phyloP scores from a whole-genome alignment of 192 early-diverging fungal genomes.

The Coemansia sp. region DNA sequence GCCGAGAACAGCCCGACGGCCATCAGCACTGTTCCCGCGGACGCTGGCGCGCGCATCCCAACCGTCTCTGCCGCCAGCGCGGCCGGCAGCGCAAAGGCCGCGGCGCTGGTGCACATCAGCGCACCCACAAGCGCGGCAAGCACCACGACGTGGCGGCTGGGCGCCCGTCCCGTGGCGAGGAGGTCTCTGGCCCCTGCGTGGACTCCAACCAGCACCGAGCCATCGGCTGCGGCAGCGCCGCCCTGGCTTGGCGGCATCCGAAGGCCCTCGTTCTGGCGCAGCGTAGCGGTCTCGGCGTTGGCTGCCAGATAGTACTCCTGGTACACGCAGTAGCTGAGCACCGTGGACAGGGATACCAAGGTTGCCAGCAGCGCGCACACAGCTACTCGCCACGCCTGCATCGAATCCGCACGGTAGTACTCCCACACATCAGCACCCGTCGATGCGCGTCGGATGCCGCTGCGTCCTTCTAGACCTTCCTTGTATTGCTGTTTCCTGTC shows the following conservation, averaged over 20 bases:
- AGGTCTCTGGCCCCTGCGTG: not conserved
- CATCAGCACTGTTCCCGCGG: conserved; percentile 48
- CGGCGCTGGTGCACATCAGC: conserved; percentile 28
- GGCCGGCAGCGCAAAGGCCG: conserved; percentile 18
- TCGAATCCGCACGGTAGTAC: conserved; percentile 25
- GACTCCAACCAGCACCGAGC: not conserved
- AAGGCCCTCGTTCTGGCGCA: not conserved
- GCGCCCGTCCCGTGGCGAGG: not conserved
- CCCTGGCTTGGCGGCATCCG: not conserved
- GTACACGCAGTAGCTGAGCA: conserved; percentile 40
- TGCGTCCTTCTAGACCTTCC: not conserved
- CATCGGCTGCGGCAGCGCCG: not conserved
- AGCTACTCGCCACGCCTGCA: conserved; percentile 22
- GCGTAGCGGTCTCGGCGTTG: not conserved
- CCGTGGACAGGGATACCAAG: conserved; percentile 31
- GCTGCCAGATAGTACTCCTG: conserved; percentile 27
- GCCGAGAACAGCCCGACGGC: conserved; percentile 45
- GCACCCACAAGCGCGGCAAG: conserved; percentile 34
- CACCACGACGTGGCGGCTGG: conserved; percentile 6
- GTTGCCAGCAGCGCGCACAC: conserved; percentile 29
- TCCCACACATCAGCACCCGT: conserved; percentile 23
- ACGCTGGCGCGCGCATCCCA: conserved; percentile 15
- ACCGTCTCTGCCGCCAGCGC: conserved; percentile 21
- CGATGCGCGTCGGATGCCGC: not conserved
- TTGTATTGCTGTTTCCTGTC: not conserved